Base-by-base conservation (phyloP, 2,329 filamentous ascomycete species). In the Ophiostoma sp. region DNA sequence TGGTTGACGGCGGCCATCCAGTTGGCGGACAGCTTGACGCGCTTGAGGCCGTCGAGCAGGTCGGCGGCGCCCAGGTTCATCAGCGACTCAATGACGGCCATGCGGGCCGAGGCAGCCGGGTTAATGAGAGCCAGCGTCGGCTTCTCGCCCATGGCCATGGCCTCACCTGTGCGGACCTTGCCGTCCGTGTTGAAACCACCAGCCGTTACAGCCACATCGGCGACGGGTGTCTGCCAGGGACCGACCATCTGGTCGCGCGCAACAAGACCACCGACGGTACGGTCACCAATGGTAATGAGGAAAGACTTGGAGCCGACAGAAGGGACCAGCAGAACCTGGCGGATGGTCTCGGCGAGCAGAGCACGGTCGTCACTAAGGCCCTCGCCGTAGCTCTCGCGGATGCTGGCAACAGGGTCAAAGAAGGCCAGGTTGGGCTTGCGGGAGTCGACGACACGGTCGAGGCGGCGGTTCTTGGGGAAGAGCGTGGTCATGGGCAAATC, bases 1-100 rank as follows among this genome's bases (percentile, higher is more conserved):
- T 98, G 94, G 80, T 91, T 94, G 75, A 95, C 93, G n/a, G 95
- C 95, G 2, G 94, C 95, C 96, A 98, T 98, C 95, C 95, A 99
- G 84, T 99, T 98, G 69, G 95, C 95, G 2, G 95, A 98, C 11
- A 98, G 88, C 80, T 95, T 92, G 75, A 98, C 91, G 59, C 93
- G 90, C 74, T 88, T 88, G 70, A 98, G 85, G 72, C 93, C 90
- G n/a, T 78, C 81, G 76, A 80, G 81, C 74, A 89, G 85, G 74
- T 89, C 86, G 39, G 87, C 93, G 72, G 96, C 96, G 50, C 93
- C 94, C 74, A 99, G 86, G 82, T 99, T 99, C 88, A 97, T 91
- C 74, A 99, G 85, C 74, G 93, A 94, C 83, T 99, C 96, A 0
- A 92, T 95, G 74, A 99, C 95, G 1, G 96, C 94, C 96, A 99